Conservation (phyloP, 2,329 filamentous ascomycete genomes). For the Diplodia corticola region DNA sequence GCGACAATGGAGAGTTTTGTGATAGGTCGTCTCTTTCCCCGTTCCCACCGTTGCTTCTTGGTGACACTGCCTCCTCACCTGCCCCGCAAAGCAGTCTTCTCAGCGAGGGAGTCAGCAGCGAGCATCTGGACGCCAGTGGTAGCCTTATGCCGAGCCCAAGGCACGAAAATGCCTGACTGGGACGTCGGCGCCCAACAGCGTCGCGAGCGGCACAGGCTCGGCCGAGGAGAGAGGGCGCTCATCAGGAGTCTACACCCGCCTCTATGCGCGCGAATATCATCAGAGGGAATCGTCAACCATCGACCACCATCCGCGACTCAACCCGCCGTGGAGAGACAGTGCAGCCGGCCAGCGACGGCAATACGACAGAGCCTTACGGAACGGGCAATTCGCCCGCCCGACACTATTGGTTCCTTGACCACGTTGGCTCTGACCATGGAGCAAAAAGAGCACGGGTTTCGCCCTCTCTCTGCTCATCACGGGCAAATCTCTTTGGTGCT, state of each 20-base stretch:
- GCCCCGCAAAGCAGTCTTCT: neutral
- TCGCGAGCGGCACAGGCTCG: neutral
- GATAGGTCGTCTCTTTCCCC: neutral
- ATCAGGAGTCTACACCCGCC: neutral
- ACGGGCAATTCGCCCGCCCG: neutral
- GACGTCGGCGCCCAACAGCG: neutral
- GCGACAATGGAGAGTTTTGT: neutral
- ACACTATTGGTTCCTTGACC: slow-evolving; percentile 9
- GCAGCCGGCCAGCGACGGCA: neutral
- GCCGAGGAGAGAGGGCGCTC: too few relatives aligned
- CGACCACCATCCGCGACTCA: neutral
- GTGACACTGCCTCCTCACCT: neutral
- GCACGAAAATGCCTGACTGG: neutral
- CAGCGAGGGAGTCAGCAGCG: neutral
- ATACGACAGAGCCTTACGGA: slow-evolving; percentile 12
- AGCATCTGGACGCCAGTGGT: neutral
- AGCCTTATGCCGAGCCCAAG: neutral
- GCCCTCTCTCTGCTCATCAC: neutral
- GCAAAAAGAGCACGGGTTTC: neutral
- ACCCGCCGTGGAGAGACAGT: neutral
- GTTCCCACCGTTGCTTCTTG: neutral
- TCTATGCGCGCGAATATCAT: slow-evolving; percentile 10
- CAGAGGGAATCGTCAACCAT: neutral
- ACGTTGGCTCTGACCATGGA: neutral
- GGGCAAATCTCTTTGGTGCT: neutral